Percentiles rank a stretch among this genome's conserved stretches.
Evolutionary conservation across 2,329 filamentous ascomycete genomes (phyloP).

Genomic region (Penicillium psychrosexuale): DNA sequence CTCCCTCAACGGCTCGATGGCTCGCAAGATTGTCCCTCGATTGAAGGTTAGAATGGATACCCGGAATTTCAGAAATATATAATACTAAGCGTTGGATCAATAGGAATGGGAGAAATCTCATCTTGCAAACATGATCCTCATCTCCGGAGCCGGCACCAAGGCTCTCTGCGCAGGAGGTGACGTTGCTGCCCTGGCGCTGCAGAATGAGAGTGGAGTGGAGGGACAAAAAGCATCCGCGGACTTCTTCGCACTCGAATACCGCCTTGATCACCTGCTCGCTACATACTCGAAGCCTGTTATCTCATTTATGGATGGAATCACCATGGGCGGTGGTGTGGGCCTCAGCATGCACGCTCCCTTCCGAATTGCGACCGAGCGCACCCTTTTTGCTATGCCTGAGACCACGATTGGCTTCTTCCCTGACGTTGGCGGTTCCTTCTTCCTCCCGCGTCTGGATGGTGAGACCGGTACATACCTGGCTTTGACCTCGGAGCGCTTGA

Average conservation of each 20-base stretch:
- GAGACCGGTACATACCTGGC: conserved; percentile 87
- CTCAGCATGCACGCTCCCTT: conserved; percentile 93
- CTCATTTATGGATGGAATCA: conserved; percentile 95
- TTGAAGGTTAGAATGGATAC: conserved; percentile 52
- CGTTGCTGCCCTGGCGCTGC: conserved; percentile 71
- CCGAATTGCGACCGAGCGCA: conserved; percentile 92
- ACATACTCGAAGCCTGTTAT: conserved; percentile 92
- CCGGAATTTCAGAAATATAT: neutral
- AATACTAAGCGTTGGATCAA: conserved; percentile 15
- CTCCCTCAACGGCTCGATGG: conserved; percentile 91
- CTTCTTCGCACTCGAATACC: conserved; percentile 94
- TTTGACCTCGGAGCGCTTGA: conserved; percentile 79
- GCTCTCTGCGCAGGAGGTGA: conserved; percentile 94
- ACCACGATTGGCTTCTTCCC: conserved; percentile 99
- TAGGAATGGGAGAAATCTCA: conserved; percentile 92
- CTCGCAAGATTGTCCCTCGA: conserved; percentile 85
- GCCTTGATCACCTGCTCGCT: conserved; percentile 90
- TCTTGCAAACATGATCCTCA: conserved; percentile 84
- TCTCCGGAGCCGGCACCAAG: conserved; percentile 82
- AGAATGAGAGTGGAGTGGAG: conserved; percentile 64
- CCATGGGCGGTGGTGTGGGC: conserved; percentile 96
- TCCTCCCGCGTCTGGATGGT: conserved; percentile 85
- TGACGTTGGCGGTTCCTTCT: conserved; percentile 94
- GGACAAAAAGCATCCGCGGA: conserved; percentile 73
- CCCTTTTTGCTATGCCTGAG: conserved; percentile 96